These are phyloP conservation scores for Beauveria bassiana DNA, from an alignment of 2,329 filamentous ascomycete species.

Conservation along the genomic window DNA sequence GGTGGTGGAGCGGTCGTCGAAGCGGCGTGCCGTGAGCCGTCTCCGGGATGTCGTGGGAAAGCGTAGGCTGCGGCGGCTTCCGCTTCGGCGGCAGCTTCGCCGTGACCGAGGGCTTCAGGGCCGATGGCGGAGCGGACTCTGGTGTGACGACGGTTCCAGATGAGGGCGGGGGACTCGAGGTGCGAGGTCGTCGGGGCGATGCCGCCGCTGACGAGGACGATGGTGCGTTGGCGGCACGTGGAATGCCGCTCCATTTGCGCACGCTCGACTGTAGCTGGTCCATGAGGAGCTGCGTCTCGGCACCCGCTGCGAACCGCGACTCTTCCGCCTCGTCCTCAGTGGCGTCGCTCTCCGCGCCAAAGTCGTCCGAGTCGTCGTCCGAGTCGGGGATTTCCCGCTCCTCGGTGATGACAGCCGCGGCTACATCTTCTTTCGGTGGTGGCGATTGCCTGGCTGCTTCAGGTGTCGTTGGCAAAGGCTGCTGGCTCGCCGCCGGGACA, in stretches of 20 bases:
- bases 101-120: not conserved
- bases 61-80: not conserved
- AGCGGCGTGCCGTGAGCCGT: conserved; percentile 7
- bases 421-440: not conserved
- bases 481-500: not conserved
- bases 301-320: conserved; percentile 20
- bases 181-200: not conserved
- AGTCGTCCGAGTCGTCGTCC: conserved; percentile 33
- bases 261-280: conserved; percentile 18
- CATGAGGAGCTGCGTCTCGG: conserved; percentile 28
- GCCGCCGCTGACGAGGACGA: not conserved
- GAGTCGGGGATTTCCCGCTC: conserved; percentile 41
- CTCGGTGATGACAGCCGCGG: not conserved
- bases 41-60: conserved; percentile 11
- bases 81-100: not conserved
- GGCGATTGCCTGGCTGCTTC: not conserved
- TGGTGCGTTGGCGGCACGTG: conserved; percentile 3
- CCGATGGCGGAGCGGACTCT: not conserved
- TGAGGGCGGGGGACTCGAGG: not conserved
- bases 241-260: not conserved
- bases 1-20: conserved; percentile 23
- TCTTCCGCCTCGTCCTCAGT: conserved; percentile 13
- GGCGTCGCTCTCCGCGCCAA: conserved; percentile 14
- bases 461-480: not conserved
- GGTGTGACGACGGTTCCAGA: not conserved